phyloP scores from a whole-genome alignment of 2,329 filamentous ascomycete species.

The Pseudogymnoascus sp. region DNA sequence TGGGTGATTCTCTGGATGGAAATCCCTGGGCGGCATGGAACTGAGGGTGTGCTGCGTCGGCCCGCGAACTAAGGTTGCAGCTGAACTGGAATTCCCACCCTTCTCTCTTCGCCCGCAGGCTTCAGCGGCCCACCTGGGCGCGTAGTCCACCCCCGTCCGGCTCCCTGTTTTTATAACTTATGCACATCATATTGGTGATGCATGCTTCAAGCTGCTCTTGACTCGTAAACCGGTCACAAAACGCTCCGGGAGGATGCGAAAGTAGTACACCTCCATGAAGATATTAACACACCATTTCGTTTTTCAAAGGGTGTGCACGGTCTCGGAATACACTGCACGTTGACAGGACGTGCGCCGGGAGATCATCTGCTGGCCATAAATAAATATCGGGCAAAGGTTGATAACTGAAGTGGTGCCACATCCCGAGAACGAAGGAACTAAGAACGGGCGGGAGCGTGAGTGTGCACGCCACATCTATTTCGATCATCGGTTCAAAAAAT shows the following conservation, averaged over 20 bases:
- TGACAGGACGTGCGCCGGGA: constrained; percentile 9
- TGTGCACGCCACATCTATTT: constrained; percentile 10
- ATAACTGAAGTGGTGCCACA: constrained; percentile 1
- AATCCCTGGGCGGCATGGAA: constrained; percentile 9
- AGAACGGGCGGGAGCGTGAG: neutral
- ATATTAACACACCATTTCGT: constrained; percentile 9
- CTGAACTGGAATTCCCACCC: neutral
- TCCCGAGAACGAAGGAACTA: neutral
- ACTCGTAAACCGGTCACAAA: constrained; percentile 7
- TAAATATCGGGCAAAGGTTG: constrained; percentile 1
- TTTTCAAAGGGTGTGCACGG: neutral
- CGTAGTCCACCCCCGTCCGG: neutral
- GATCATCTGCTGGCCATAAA: constrained; percentile 10
- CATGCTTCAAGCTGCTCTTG: neutral
- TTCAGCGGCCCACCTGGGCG: constrained; percentile 8
- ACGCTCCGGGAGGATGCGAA: neutral
- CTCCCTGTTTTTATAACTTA: constrained; percentile 2
- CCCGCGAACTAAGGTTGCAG: constrained; percentile 13
- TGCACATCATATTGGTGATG: constrained; percentile 9
- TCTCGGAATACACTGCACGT: neutral
- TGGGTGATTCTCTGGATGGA: constrained; percentile 3
- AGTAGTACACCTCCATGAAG: neutral
- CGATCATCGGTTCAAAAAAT: neutral
- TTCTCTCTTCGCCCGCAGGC: neutral
- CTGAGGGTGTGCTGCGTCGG: constrained; percentile 14